Conservation (phyloP, 306 rosid species). For the Gastrolobium bilobum region DNA sequence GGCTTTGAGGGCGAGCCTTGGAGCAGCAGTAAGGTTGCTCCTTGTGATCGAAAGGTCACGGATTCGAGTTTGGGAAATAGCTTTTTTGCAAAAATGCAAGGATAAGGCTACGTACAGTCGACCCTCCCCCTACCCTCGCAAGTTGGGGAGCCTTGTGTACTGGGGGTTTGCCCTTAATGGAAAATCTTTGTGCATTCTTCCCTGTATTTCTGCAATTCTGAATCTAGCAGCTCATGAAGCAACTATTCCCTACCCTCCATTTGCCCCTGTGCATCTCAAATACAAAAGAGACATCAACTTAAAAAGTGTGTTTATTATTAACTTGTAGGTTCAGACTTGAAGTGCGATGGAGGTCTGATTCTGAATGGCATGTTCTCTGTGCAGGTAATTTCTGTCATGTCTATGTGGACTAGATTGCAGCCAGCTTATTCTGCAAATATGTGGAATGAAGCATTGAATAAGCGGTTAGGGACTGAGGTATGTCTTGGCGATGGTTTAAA, state of each 20-base stretch:
- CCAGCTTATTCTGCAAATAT: constrained; percentile 93
- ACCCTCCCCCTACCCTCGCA: too few species aligned
- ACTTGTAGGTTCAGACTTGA: background rate
- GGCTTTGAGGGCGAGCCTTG: background rate
- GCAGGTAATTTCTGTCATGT: constrained; percentile 97
- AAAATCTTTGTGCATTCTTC: background rate
- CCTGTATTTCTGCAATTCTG: constrained; percentile 6
- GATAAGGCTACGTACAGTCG: too few species aligned
- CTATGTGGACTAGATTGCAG: constrained; percentile 96
- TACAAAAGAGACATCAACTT: background rate
- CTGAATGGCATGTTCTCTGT: constrained; percentile 38
- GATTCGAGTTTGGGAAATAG: too few species aligned
- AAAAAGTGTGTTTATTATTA: background rate
- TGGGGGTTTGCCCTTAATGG: too few species aligned
- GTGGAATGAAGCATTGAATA: constrained; percentile 98
- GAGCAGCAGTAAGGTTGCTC: too few species aligned
- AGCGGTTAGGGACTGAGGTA: constrained; percentile 90
- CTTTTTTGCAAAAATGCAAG: too few species aligned
- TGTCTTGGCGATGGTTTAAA: background rate
- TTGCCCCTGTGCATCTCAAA: background rate
- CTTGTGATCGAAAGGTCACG: too few species aligned
- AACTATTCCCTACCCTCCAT: background rate
- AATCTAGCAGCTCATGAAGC: background rate
- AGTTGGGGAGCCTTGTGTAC: too few species aligned
- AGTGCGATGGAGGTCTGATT: constrained; percentile 29